These are phyloP conservation scores for Groenewaldozyma tartarivorans DNA, from an alignment of 805 yeast species.

Conservation along the genomic window DNA sequence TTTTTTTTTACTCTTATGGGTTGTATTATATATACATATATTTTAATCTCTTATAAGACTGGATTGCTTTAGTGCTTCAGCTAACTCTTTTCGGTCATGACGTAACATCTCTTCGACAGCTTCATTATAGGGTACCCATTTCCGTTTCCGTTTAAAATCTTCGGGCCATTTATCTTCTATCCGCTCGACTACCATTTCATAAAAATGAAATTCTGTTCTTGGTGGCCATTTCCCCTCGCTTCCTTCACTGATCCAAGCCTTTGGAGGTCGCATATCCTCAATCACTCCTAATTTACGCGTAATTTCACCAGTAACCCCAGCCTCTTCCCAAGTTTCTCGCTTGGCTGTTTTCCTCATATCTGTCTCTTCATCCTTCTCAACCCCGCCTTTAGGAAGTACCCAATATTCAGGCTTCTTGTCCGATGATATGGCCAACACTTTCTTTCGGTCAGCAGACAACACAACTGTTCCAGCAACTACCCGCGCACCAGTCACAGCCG, in stretches of 20 bases:
- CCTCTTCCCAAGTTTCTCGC: conserved; percentile 97
- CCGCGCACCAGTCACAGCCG: conserved; percentile 59
- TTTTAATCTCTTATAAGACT: conserved; percentile 7
- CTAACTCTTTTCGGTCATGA: conserved; percentile 24
- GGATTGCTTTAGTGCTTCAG: conserved; percentile 22
- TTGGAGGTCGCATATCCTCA: conserved; percentile 48
- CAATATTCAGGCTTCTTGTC: conserved; percentile 58
- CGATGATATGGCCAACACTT: conserved; percentile 74
- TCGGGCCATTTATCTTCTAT: conserved; percentile 74
- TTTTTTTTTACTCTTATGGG: conserved; percentile 2
- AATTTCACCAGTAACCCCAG: conserved; percentile 72
- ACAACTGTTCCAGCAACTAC: conserved; percentile 91
- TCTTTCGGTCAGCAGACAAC: conserved; percentile 43
- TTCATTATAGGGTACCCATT: conserved; percentile 48
- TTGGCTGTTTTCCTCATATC: conserved; percentile 43
- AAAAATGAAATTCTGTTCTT: conserved; percentile 80
- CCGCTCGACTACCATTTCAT: conserved; percentile 56
- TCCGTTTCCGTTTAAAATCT: conserved; percentile 44
- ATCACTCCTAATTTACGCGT: conserved; percentile 50
- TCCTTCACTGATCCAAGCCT: conserved; percentile 28
- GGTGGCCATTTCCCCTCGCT: conserved; percentile 40
- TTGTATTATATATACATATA: neutral
- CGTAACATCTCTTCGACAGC: conserved; percentile 25
- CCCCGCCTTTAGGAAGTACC: conserved; percentile 95
- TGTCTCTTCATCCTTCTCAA: conserved; percentile 66